These are phyloP conservation scores for Voacanga thouarsii DNA, from an alignment of 257 asterid species.

Conservation along the genomic window DNA sequence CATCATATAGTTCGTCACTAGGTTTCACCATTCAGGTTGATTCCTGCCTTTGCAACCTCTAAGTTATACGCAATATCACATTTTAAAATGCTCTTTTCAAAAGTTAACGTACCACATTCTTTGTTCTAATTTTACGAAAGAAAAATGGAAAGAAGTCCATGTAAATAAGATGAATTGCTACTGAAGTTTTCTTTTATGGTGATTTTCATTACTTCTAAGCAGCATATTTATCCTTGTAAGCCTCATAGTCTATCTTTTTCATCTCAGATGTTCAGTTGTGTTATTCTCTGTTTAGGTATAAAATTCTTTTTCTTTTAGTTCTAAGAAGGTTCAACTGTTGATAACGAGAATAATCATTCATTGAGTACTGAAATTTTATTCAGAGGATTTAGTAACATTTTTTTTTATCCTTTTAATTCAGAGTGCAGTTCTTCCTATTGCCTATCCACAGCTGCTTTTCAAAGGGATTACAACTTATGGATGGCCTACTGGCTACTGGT, in stretches of 20 bases:
- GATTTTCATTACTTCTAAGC: background rate
- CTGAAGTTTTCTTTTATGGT: background rate
- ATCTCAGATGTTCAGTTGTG: background rate
- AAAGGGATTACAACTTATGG: constrained; percentile 43
- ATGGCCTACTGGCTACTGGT: constrained; percentile 24
- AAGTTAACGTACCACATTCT: background rate
- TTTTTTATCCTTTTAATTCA: constrained; percentile 11
- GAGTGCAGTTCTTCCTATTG: constrained; percentile 51
- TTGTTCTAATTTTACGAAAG: background rate
- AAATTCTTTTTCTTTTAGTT: too few species aligned
- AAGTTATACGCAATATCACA: too few species aligned
- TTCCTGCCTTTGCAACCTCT: too few species aligned
- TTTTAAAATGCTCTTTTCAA: background rate
- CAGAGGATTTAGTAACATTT: background rate
- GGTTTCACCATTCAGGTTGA: constrained; percentile 57
- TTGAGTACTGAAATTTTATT: too few species aligned
- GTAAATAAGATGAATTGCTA: background rate
- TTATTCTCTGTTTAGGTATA: background rate
- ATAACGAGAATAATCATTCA: background rate
- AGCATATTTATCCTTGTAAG: background rate
- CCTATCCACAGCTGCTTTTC: constrained; percentile 37
- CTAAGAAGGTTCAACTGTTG: background rate
- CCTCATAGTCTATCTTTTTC: background rate
- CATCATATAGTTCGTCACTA: constrained; percentile 48
- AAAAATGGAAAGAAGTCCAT: background rate